Conservation (phyloP, 805 yeast genomes). For the Maudiozyma turicensis region DNA sequence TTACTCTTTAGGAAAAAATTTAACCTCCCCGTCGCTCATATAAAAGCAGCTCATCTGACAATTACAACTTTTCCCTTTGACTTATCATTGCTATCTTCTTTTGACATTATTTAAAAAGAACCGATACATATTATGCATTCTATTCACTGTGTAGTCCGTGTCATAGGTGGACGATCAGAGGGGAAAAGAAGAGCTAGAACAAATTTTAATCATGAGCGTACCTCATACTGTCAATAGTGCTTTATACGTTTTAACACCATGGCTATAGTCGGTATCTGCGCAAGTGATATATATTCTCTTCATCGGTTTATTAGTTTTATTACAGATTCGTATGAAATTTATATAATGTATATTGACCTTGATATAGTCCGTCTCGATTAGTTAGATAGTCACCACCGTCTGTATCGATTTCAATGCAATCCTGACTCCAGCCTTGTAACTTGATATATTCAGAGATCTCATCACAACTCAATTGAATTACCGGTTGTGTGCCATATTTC, state of each 20-base stretch:
- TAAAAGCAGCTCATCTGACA: no score
- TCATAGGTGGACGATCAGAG: constrained; percentile 28
- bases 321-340: constrained; percentile 26
- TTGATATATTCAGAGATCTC: constrained; percentile 50
- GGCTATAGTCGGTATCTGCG: constrained; percentile 30
- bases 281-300: constrained; percentile 15
- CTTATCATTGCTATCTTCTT: not conserved
- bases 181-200: constrained; percentile 32
- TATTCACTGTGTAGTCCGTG: constrained; percentile 32
- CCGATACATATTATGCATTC: constrained; percentile 31
- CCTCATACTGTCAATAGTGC: constrained; percentile 30
- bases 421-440: constrained; percentile 51
- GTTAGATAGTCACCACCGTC: constrained; percentile 49
- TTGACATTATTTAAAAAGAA: constrained; percentile 5
- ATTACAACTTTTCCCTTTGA: no score
- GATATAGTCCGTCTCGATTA: constrained; percentile 58
- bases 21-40: no score
- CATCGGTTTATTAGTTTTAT: not conserved
- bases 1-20: not conserved
- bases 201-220: constrained; percentile 22
- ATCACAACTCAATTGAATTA: constrained; percentile 62
- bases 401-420: not conserved
- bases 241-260: constrained; percentile 6
- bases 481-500: constrained; percentile 80
- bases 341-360: constrained; percentile 62